Base-by-base conservation (phyloP, 495 filamentous ascomycete genomes). In the Parmelia sp. region DNA sequence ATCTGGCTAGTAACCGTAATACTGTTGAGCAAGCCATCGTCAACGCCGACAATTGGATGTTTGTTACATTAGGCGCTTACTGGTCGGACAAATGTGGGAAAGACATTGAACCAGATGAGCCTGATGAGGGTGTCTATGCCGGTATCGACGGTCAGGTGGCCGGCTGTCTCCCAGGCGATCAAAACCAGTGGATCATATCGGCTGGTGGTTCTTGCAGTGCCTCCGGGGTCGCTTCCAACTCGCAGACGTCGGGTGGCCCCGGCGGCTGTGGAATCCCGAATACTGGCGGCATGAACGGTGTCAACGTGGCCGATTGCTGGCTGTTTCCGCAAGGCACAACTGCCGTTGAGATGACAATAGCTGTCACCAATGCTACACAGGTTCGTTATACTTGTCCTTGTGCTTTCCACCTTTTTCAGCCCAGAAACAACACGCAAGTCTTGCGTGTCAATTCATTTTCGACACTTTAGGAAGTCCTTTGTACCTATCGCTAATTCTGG, bases 31-130 rank as follows among this genome's bases (percentile, higher is more conserved):
- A 47, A 9, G 44, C 44, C 1, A 47, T 47, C 44, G 7, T 47
- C 44, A 47, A 47, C 44, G 47, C 47, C 25, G 47, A 51, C 7
- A 51, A 51, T 25, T 27, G 23, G 47, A 51, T 51, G 25, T 51
- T 27, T 6, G 47, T 51, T 0, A 47, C 44, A 8, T n/a, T 47
- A 11, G 47, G 47, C 15, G 47, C 47, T 15, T 51, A 51, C 9
- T 51, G 47, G 25, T 51, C 47, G 25, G 47, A 51, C 47, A 51
- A 51, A 29, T 51, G 47, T 29, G 47, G 47, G 47, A 51, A 51
- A 6, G 23, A 23, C 0, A 47, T 47, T 9, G 44, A 47, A n/a
- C 44, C 44, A 23, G 44, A 47, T 10, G 44, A 47, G 7, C 44
- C 44, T 12, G 44, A 47, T 9, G 44, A 47, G 44, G 44, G 44